Conservation (phyloP, 805 yeast species). For the Kregervanrija fluxuum region DNA sequence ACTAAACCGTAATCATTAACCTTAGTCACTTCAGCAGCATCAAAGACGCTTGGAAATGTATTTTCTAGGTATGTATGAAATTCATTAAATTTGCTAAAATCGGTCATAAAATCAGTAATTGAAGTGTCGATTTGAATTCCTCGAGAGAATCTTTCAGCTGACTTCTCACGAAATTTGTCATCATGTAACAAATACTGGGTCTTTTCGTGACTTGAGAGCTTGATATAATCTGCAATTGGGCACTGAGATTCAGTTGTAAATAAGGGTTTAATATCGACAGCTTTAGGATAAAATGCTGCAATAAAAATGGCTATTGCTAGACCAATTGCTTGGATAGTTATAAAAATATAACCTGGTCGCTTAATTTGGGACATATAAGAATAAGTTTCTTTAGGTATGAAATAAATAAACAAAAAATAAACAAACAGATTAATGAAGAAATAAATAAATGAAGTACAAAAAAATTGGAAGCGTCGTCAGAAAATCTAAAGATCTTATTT, state of each 20-base stretch:
- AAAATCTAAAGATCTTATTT: no score
- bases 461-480: no score
- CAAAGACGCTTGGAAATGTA: constrained; percentile 47
- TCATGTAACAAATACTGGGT: constrained; percentile 27
- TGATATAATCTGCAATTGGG: constrained; percentile 32
- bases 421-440: no score
- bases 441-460: no score
- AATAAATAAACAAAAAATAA: no score
- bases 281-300: constrained; percentile 5
- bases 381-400: no score
- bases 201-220: constrained; percentile 8
- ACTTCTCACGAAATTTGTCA: constrained; percentile 24
- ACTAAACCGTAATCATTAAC: constrained; percentile 61
- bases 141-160: constrained; percentile 37
- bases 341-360: neutral
- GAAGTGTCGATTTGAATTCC: constrained; percentile 49
- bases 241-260: constrained; percentile 28
- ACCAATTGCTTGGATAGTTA: neutral
- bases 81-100: constrained; percentile 15
- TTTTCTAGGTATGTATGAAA: constrained; percentile 13
- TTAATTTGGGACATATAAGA: no score
- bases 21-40: constrained; percentile 37
- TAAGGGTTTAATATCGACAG: constrained; percentile 3
- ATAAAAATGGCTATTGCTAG: neutral
- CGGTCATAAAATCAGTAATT: constrained; percentile 21